These are phyloP conservation scores for Magnusiomyces paraingens DNA, from an alignment of 1,139 yeast genomes.

Conservation along the genomic window DNA sequence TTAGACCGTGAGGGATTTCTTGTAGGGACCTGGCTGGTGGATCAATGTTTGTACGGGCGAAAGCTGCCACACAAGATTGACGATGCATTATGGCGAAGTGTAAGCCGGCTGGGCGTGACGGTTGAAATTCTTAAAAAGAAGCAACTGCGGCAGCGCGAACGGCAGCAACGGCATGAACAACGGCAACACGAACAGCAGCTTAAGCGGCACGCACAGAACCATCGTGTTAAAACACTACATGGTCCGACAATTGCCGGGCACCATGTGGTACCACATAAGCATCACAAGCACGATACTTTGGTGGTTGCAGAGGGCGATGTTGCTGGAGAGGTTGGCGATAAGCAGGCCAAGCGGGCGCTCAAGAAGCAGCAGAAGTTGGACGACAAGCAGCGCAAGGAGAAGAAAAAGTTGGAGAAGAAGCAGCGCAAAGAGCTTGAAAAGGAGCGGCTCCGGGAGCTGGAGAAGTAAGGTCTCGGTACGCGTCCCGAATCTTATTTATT, in stretches of 20 bases:
- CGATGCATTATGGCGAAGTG: slow-evolving; percentile 36
- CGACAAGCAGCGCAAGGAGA: neutral
- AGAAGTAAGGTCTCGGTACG: too few relatives aligned
- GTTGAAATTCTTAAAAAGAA: slow-evolving; percentile 29
- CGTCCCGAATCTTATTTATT: too few relatives aligned
- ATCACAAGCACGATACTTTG: too few relatives aligned
- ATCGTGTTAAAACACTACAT: too few relatives aligned
- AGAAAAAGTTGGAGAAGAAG: neutral
- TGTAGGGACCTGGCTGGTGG: slow-evolving; percentile 94
- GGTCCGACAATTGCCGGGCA: too few relatives aligned
- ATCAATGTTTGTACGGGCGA: slow-evolving; percentile 90
- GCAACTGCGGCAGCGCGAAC: neutral
- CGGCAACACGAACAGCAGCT: neutral
- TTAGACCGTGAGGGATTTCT: slow-evolving; percentile 74
- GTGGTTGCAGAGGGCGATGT: too few relatives aligned
- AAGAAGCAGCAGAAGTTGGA: neutral
- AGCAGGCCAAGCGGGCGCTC: neutral
- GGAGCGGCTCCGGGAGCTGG: too few relatives aligned
- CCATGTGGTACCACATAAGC: neutral
- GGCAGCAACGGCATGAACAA: neutral
- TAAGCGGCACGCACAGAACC: neutral
- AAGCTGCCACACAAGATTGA: slow-evolving; percentile 62
- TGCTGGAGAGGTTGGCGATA: neutral
- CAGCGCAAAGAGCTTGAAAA: too few relatives aligned
- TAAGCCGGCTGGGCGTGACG: slow-evolving; percentile 37